Conservation (phyloP, 768 basidiomycete genomes). For the Mycena pura region DNA sequence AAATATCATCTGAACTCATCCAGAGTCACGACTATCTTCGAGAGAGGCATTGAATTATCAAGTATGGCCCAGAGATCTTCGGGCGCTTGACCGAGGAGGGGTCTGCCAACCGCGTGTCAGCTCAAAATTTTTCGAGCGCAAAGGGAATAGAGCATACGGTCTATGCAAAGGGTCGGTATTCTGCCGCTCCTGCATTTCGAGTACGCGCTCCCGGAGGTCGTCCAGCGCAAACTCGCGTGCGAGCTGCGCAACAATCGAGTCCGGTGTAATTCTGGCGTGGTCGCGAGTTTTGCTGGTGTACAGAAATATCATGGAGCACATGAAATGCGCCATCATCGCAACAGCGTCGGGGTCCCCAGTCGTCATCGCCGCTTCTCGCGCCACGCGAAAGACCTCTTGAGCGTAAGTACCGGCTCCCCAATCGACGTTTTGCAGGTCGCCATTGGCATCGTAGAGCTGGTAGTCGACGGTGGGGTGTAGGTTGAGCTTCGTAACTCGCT, state of each 20-base stretch:
- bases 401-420: neutral
- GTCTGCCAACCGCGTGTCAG: no score
- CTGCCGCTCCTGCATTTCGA: slow-evolving; percentile 17
- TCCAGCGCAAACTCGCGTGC: slow-evolving; percentile 13
- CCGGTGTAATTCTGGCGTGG: neutral
- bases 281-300: neutral
- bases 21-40: no score
- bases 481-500: neutral
- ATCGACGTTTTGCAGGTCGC: neutral
- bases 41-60: no score
- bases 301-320: slow-evolving; percentile 8
- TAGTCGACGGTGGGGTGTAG: neutral
- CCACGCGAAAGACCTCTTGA: slow-evolving; percentile 1
- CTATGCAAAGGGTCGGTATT: slow-evolving; percentile 10
- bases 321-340: slow-evolving; percentile 18
- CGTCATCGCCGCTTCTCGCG: slow-evolving; percentile 23
- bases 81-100: no score
- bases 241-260: slow-evolving; percentile 13
- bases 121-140: no score
- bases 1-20: no score
- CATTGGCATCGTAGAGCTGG: neutral
- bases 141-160: no score
- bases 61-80: no score
- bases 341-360: slow-evolving; percentile 15
- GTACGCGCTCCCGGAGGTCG: slow-evolving; percentile 7